A percentile compares a stretch with the other conserved stretches of the same genome.
phyloP scores from a whole-genome alignment of 306 rosid species.

The Rubus parviflorus region DNA sequence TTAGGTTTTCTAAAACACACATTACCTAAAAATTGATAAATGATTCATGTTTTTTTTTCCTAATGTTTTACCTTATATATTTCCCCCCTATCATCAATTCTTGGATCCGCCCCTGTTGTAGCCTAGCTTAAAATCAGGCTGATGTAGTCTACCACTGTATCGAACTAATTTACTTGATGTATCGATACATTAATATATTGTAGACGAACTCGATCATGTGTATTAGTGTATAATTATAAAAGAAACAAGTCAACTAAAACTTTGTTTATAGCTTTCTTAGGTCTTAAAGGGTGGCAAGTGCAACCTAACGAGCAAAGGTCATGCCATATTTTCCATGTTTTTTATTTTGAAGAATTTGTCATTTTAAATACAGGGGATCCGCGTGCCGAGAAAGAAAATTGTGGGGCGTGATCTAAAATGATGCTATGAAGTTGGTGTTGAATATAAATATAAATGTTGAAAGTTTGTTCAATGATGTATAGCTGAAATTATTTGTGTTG shows the following conservation, averaged over 20 bases:
- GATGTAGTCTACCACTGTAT: too few species aligned
- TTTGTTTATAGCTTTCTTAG: background rate
- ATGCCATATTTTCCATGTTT: background rate
- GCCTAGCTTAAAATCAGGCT: too few species aligned
- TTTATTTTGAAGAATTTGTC: background rate
- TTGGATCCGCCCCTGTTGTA: too few species aligned
- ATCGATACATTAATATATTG: too few species aligned
- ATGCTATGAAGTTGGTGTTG: background rate
- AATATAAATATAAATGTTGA: background rate
- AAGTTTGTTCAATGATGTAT: slow-evolving; percentile 10
- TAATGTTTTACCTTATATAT: too few species aligned
- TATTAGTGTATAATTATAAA: too few species aligned
- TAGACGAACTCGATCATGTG: too few species aligned
- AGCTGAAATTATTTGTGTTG: background rate
- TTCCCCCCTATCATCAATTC: too few species aligned
- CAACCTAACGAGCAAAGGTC: slow-evolving; percentile 7
- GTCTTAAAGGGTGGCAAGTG: background rate
- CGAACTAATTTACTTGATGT: too few species aligned
- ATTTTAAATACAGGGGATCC: background rate
- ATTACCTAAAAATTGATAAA: too few species aligned
- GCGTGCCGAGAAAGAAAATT: background rate
- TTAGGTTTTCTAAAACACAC: too few species aligned
- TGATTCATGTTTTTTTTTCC: too few species aligned
- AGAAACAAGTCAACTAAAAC: background rate
- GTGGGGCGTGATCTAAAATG: slow-evolving; percentile 13